Evolutionary conservation across 1,284 basidiomycete species (phyloP).

Genomic region (Moniliella sp.): DNA sequence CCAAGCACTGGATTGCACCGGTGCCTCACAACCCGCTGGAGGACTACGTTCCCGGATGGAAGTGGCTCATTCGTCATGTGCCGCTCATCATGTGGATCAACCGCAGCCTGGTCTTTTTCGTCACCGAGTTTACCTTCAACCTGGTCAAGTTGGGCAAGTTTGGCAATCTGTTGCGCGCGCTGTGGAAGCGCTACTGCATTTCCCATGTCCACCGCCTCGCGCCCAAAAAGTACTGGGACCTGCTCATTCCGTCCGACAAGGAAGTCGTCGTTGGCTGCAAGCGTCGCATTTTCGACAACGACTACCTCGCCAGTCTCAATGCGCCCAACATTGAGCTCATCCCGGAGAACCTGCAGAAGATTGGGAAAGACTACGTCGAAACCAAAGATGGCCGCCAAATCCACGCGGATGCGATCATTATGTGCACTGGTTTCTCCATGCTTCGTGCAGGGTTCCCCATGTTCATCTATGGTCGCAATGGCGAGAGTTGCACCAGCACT

Average conservation of each 20-base stretch:
- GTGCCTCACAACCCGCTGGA: slow-evolving; percentile 6
- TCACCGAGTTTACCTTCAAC: slow-evolving; percentile 7
- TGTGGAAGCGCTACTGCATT: too few relatives aligned
- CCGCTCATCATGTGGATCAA: too few relatives aligned
- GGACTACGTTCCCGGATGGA: slow-evolving; percentile 6
- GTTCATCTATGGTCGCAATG: too few relatives aligned
- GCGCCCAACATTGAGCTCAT: slow-evolving; percentile 8
- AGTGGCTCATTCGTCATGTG: too few relatives aligned
- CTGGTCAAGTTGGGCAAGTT: slow-evolving; percentile 4
- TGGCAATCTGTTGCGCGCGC: too few relatives aligned
- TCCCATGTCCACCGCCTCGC: slow-evolving; percentile 10
- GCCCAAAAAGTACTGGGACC: slow-evolving; percentile 13
- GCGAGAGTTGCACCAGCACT: too few relatives aligned
- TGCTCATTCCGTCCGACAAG: slow-evolving; percentile 11
- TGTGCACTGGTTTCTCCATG: slow-evolving; percentile 10
- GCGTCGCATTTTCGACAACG: slow-evolving; percentile 12
- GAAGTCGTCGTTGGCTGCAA: slow-evolving; percentile 13
- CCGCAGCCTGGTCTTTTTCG: slow-evolving; percentile 6
- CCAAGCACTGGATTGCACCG: slow-evolving; percentile 9
- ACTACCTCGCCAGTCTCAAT: slow-evolving; percentile 9
- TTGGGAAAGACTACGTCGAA: slow-evolving; percentile 6
- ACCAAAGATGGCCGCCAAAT: slow-evolving; percentile 7
- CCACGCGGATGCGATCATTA: slow-evolving; percentile 9
- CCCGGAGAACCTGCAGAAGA: slow-evolving; percentile 4
- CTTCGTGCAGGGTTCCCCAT: slow-evolving; percentile 2